Base-by-base conservation (phyloP, 2,329 filamentous ascomycete species). In the Fonsecaea pugnacius region DNA sequence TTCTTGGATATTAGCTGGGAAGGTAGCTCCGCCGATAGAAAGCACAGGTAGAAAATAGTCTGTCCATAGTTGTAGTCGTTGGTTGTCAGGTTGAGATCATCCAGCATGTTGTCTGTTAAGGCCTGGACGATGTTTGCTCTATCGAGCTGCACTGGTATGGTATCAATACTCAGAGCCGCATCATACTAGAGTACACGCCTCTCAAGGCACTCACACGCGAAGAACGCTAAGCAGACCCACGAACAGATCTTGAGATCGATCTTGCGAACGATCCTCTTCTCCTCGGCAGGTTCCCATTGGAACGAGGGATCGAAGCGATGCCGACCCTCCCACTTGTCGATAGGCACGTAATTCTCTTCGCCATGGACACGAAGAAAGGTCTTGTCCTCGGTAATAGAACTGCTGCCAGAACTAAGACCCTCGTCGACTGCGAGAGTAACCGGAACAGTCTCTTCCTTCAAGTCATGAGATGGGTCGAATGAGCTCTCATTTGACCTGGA, bases 101-200 rank as follows among this genome's bases (percentile, higher is more conserved):
- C 70, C 27, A 89, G 78, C 62, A 88, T 75, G 69, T 85, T 82
- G 70, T 88, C 85, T 3, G 83, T 83, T 38, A 86, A 74, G 2
- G 85, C 85, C 67, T 85, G 86, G 60, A 63, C 67, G 16, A 88
- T 76, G 70, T 88, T 88, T 35, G 84, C 84, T 48, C 86, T 78
- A 70, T 87, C 85, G 2, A 87, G 75, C 70, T 87, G 83, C 1
- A 87, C 43, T 48, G 43, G 24, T 48, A 48, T 48, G 12, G 6
- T 24, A 12, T 48, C 21, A 48, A 48, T 48, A 48, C 43, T 24
- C 4, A 10, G 4, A 4, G 10, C 27, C 43, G 21, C 21, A 9
- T 27, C 27, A 8, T 5, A 48, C 9, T 4, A 48, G 21, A 2
- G 18, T 9, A 24, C 18, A 48, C 14, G 40, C 6, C 9, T 46